Evolutionary conservation across 371 early-diverging fungal genomes (phyloP).

Genomic region (Lichtheimia ramosa): DNA sequence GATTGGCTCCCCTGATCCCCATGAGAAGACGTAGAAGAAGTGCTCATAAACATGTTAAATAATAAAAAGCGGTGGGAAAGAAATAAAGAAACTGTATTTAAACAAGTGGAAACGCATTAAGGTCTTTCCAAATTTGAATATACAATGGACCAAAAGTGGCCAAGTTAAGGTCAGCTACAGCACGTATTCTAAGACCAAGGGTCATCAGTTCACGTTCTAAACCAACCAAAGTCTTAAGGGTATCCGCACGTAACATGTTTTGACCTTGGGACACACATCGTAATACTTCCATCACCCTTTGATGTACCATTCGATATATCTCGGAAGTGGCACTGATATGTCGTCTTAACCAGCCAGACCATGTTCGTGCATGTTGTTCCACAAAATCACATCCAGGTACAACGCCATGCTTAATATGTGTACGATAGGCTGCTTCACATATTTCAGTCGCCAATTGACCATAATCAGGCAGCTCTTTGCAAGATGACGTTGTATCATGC

Average conservation of each 20-base stretch:
- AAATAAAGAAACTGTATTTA: too few species aligned
- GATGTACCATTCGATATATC: slow-evolving; percentile 32
- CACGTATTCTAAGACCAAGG: slow-evolving; percentile 24
- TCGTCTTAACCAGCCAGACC: slow-evolving; percentile 32
- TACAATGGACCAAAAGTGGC: slow-evolving; percentile 32
- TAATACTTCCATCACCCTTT: slow-evolving; percentile 18
- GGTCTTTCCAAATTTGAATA: slow-evolving; percentile 2
- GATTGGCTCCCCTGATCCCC: not conserved
- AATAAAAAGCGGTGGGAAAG: too few species aligned
- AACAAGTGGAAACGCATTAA: not conserved
- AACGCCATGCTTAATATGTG: not conserved
- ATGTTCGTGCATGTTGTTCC: slow-evolving; percentile 16
- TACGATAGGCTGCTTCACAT: slow-evolving; percentile 3
- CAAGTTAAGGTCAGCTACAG: slow-evolving; percentile 30
- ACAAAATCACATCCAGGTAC: not conserved
- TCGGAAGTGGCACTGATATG: slow-evolving; percentile 24
- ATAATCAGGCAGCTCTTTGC: not conserved
- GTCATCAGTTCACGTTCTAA: slow-evolving; percentile 25
- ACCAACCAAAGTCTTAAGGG: slow-evolving; percentile 8
- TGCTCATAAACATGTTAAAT: too few species aligned
- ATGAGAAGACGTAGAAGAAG: not conserved
- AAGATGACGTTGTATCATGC: not conserved
- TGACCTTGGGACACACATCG: slow-evolving; percentile 5
- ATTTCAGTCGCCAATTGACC: not conserved
- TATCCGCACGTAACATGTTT: not conserved